Base-by-base conservation (phyloP, 2,329 filamentous ascomycete species). In the Colletotrichum eremochloae region DNA sequence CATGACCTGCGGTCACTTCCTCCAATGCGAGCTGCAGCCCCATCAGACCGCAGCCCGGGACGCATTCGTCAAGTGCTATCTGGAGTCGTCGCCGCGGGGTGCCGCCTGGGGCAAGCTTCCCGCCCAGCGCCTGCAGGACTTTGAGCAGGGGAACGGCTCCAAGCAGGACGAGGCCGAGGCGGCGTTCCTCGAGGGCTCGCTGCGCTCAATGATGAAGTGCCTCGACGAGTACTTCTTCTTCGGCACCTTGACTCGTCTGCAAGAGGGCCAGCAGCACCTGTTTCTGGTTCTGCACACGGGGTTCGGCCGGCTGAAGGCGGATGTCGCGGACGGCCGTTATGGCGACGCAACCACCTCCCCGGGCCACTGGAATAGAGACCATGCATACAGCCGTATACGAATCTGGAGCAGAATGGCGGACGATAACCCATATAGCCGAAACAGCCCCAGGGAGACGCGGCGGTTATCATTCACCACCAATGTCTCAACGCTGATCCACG, bases 221-320 rank as follows among this genome's bases (percentile, higher is more conserved):
- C 44, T 70, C 4, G 70, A 74, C 65, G 48, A 65, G 2, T 63
- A 40, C n/a, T 63, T 74, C 65, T 73, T 67, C 38, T 63, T 69
- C 33, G 57, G 69, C 14, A 55, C 52, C 29, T 6, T 73, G 56
- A 73, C 61, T 4, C 57, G 50, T n/a, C 24, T 20, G 15, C 53
- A 55, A 20, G 42, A 29, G 15, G 20, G 44, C 3, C 20, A 18
- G 5, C 5, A 29, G 15, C 1, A 9, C 4, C 36, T 15, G 5
- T 48, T 52, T 9, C 24, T 68, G 40, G 4, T 14, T 1, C 24
- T 71, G 44, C 3, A 14, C 1, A 67, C 64, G 2, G 52, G 42
- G 2, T 70, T 56, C 14, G 29, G 12, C 18, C 1, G 2, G 3
- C 29, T 57, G 14, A 58, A 55, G 38, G 33, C 29, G 3, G 56